A percentile compares a stretch with the other conserved stretches of the same genome.
Evolutionary conservation across 345 rosid species (phyloP).

Genomic region (Linum lewisii): DNA sequence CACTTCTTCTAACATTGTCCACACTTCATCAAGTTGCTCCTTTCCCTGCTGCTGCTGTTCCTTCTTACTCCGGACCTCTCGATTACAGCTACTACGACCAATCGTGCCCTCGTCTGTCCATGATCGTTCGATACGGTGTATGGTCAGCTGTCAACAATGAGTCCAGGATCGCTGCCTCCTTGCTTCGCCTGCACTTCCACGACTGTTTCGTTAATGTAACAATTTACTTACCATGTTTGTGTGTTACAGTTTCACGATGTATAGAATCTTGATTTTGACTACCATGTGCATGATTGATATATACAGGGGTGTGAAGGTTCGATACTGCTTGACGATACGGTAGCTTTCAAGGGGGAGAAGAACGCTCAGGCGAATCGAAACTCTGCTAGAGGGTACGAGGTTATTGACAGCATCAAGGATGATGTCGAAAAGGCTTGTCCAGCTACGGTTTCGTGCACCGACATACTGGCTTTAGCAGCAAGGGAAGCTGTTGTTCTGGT

Average conservation of each 20-base stretch:
- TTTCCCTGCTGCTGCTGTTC: not conserved
- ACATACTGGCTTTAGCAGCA: not conserved
- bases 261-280: too few species aligned
- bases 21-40: constrained; percentile 11
- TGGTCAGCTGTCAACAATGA: not conserved
- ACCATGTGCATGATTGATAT: too few species aligned
- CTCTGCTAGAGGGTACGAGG: not conserved
- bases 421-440: not conserved
- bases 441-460: not conserved
- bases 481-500: not conserved
- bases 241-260: too few species aligned
- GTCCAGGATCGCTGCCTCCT: not conserved
- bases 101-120: too few species aligned
- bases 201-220: not conserved
- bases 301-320: not conserved
- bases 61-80: not conserved
- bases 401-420: not conserved
- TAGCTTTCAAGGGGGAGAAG: not conserved
- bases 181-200: not conserved
- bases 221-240: too few species aligned
- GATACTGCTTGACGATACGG: not conserved
- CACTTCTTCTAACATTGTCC: constrained; percentile 9
- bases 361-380: not conserved
- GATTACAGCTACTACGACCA: not conserved
- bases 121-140: too few species aligned